Percentiles rank a stretch among this genome's conserved stretches.
These are phyloP conservation scores for Mesembryanthemum crystallinum DNA, from an alignment of 148 eudicot genomes.

Conservation along the genomic window DNA sequence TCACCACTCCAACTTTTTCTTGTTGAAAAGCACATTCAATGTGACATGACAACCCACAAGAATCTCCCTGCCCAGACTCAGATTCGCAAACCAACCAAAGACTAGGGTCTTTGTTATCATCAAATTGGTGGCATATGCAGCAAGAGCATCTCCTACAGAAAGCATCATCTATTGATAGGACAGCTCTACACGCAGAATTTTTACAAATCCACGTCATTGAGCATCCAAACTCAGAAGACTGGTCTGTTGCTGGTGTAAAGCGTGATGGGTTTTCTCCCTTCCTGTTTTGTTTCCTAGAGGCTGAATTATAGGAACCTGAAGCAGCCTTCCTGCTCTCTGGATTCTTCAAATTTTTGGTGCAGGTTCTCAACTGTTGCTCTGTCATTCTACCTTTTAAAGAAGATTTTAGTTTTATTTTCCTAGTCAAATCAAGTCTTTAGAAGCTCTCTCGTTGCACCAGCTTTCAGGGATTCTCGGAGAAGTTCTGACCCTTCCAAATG, in stretches of 20 bases:
- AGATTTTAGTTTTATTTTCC: conserved; percentile 31
- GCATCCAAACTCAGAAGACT: conserved; percentile 30
- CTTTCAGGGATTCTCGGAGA: conserved; percentile 32
- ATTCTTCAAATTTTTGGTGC: conserved; percentile 38
- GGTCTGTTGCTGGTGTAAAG: conserved; percentile 24
- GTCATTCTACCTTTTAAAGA: conserved; percentile 41
- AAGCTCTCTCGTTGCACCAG: conserved; percentile 34
- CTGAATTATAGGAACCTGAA: conserved; percentile 29
- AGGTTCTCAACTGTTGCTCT: conserved; percentile 40
- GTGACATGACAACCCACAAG: conserved; percentile 88
- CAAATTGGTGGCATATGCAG: conserved; percentile 79
- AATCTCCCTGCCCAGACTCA: conserved; percentile 46
- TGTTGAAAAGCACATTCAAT: conserved; percentile 74
- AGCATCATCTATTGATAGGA: conserved; percentile 48
- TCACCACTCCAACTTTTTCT: conserved; percentile 75
- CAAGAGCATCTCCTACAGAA: conserved; percentile 96
- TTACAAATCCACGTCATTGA: conserved; percentile 59
- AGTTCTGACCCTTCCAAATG: conserved; percentile 35
- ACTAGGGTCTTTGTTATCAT: conserved; percentile 93
- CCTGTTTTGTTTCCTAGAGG: conserved; percentile 43
- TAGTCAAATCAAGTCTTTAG: conserved; percentile 28
- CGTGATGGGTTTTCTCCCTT: conserved; percentile 52
- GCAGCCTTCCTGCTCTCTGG: conserved; percentile 39
- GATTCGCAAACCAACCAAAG: conserved; percentile 87
- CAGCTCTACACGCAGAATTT: conserved; percentile 84